Base-by-base conservation (phyloP, 2,329 filamentous ascomycete genomes). In the Fusarium cyanostomum region DNA sequence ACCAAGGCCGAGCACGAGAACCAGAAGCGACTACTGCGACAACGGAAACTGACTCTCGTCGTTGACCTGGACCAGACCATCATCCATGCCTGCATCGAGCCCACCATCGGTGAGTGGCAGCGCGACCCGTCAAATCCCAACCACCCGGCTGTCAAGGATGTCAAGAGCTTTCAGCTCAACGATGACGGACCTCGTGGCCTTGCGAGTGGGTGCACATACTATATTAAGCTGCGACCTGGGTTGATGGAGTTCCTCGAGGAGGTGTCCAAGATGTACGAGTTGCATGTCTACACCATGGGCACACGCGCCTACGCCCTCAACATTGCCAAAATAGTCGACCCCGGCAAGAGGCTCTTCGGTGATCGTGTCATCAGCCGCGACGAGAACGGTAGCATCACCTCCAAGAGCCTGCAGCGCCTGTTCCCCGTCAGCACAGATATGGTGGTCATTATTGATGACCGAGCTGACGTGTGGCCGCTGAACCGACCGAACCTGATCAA, bases 221-320 rank as follows among this genome's bases (percentile, higher is more conserved):
- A 98, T 77, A 96, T 99, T 81, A 99, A 99, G 80, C 88, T 97
- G 79, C 92, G 95, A 31, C 95, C 95, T 0, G 93, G 94, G 3
- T 80, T 98, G 46, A 82, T 87, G 62, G 86, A 90, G 37, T 99
- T 99, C 72, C 82, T 99, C 44, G 82, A 91, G 56, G 86, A 87
- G 49, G 84, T 97, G 43, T 87, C 92, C 1, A 84, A 89, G 71
- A 81, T 95, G 71, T 99, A 95, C 78, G 95, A 99, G 79, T 82
- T 98, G 72, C 95, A 99, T 75, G 94, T 99, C 63, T 99, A 99
- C 80, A 99, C 95, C 38, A 99, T 99, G 95, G 95, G 94, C 54
- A 99, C 95, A 18, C 87, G 95, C 64, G 92, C 94, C n/a, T 99
- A 99, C 74, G 95, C 95, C 9, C 84, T 94, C 68, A 90, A 92